A percentile compares a stretch with the other conserved stretches of the same genome.
phyloP scores from a whole-genome alignment of 2,329 filamentous ascomycete genomes.

The Lojkania enalia region DNA sequence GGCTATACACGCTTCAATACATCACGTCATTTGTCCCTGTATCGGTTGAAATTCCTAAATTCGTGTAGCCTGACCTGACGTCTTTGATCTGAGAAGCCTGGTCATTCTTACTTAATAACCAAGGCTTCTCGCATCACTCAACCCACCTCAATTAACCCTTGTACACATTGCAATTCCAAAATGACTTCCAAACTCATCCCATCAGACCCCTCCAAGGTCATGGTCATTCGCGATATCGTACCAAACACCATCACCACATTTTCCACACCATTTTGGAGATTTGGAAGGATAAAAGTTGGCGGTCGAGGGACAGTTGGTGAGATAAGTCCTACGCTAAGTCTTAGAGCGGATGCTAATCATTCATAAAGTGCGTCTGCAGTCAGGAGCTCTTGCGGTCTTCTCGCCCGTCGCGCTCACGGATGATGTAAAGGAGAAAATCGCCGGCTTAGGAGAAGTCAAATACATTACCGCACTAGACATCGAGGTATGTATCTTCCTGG shows the following conservation, averaged over 20 bases:
- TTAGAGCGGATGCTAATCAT: constrained; percentile 15
- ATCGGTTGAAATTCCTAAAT: too few species aligned
- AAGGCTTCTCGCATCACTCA: too few species aligned
- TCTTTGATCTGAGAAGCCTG: constrained; percentile 22
- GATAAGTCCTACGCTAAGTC: constrained; percentile 19
- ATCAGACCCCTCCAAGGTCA: constrained; percentile 75
- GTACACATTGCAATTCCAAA: constrained; percentile 10
- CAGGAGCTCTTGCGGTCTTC: constrained; percentile 82
- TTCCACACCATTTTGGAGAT: constrained; percentile 82
- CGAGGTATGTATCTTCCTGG: constrained; percentile 53
- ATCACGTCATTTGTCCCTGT: too few species aligned
- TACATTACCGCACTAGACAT: constrained; percentile 89
- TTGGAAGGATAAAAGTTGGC: constrained; percentile 78
- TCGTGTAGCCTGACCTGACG: constrained; percentile 19
- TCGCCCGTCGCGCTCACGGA: constrained; percentile 86
- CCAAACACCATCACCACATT: constrained; percentile 73
- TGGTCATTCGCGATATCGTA: constrained; percentile 86
- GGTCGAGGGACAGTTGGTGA: constrained; percentile 83
- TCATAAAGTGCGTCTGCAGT: constrained; percentile 72
- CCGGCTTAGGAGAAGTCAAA: constrained; percentile 65
- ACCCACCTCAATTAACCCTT: not conserved
- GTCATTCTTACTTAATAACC: too few species aligned
- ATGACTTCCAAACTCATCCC: constrained; percentile 49
- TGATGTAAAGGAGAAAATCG: constrained; percentile 66
- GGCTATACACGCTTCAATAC: too few species aligned